Evolutionary conservation across 495 filamentous ascomycete genomes (phyloP).

Genomic region (Talaromyces proteolyticus): DNA sequence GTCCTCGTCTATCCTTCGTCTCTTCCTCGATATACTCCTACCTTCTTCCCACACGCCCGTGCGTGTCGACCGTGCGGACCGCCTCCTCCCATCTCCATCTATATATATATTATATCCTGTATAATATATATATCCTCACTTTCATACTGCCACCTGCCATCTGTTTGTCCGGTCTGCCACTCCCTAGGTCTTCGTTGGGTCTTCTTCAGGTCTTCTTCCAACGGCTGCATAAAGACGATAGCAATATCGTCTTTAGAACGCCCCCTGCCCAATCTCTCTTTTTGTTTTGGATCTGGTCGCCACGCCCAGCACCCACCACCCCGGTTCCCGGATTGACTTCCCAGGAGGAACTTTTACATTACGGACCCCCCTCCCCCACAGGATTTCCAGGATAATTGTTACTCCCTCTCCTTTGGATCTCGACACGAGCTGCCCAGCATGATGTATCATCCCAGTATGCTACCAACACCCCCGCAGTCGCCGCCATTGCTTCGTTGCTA

Average conservation of each 20-base stretch:
- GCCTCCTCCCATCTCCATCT: constrained; percentile 4
- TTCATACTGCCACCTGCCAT: neutral
- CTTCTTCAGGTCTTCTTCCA: neutral
- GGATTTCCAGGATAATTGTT: neutral
- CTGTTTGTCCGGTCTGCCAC: neutral
- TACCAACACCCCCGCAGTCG: constrained; percentile 58
- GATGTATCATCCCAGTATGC: constrained; percentile 37
- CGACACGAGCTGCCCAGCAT: neutral
- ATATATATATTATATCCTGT: neutral
- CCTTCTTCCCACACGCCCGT: no score
- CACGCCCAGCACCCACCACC: no score
- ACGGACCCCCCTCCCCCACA: neutral
- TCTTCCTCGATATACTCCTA: constrained; percentile 11
- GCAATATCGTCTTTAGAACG: constrained; percentile 8
- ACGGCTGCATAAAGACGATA: constrained; percentile 5
- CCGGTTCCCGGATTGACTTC: no score
- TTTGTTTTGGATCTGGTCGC: constrained; percentile 3
- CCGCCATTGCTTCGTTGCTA: constrained; percentile 45
- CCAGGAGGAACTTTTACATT: neutral
- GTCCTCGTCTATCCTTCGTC: constrained; percentile 7
- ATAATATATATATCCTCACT: neutral
- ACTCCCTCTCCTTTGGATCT: neutral
- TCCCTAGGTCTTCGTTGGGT: neutral
- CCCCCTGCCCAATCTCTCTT: constrained; percentile 1
- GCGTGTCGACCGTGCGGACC: no score